Base-by-base conservation (phyloP, 225 moss, liverwort and hornwort species). In the Straminergon stramineum region DNA sequence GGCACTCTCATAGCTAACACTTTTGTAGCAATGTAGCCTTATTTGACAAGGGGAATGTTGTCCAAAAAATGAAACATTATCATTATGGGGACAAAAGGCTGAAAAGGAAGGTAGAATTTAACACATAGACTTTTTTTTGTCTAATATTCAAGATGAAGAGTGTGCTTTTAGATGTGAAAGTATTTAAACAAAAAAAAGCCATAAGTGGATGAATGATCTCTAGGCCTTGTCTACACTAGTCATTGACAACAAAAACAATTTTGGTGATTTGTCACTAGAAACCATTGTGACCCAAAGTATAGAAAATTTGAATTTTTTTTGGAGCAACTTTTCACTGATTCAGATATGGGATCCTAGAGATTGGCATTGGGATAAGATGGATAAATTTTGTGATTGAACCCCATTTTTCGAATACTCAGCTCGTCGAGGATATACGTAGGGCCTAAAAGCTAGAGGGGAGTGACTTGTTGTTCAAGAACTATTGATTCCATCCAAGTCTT, bases 231-330 rank as follows among this genome's bases (percentile, higher is more conserved):
- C 11, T 67, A 37, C 3, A 66, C 3, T 66, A 66, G 18, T 66
- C 10, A 34, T 4, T 6, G 0, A 37, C 20, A 5, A 3, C 0
- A 27, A 3, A 37, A 20, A 58, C 23, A 5, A 6, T 37, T 37
- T 16, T n/a, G 12, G 2, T 2, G 0, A 35, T 35, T 37, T 37
- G 20, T 67, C 1, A 1, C 6, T 3, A 10, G 7, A 69, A n/a
- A 22, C 1, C 22, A 69, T 22, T 0, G 3, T 21, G 7, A 3
- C n/a, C 5, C 2, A 67, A 0, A 35, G 6, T n/a, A 7, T 68
- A 20, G 3, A 4, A 68, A 68, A 67, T 67, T 67, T 35, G 20
- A 37, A 1, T 35, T 21, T 68, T 35, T 69, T 69, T 4, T 48
- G 3, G 31, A 71, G 5, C 0, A 15, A 9, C 3, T 71, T 26